Percentiles rank a stretch among this genome's conserved stretches.
Evolutionary conservation across 1,139 yeast genomes (phyloP).

Genomic region (Diutina mesorugosa): DNA sequence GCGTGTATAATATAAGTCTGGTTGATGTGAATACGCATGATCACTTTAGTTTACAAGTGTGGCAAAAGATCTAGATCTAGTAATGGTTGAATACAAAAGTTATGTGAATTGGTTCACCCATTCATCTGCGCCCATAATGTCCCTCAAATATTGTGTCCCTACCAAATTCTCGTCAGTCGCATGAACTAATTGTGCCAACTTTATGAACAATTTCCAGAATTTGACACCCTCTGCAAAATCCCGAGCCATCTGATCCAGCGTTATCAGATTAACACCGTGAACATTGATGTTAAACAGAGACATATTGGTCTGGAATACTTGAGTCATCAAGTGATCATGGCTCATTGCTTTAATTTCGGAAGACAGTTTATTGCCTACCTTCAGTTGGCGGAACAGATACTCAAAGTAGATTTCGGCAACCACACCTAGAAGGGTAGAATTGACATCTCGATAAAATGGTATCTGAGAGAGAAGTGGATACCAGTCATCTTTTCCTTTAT

Average conservation of each 20-base stretch:
- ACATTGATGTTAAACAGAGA: constrained; percentile 30
- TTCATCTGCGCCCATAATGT: constrained; percentile 27
- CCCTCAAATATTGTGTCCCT: constrained; percentile 16
- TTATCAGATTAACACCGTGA: constrained; percentile 28
- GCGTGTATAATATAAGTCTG: too few relatives aligned
- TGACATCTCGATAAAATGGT: constrained; percentile 46
- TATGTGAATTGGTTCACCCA: constrained; percentile 20
- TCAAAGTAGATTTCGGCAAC: constrained; percentile 31
- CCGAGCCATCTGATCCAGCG: constrained; percentile 19
- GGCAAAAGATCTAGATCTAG: too few relatives aligned
- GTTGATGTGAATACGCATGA: too few relatives aligned
- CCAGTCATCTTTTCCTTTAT: constrained; percentile 41
- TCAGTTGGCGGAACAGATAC: constrained; percentile 19
- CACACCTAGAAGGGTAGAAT: constrained; percentile 31
- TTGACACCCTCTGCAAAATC: constrained; percentile 29
- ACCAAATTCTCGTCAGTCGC: constrained; percentile 23
- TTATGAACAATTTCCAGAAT: constrained; percentile 29
- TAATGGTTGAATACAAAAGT: too few relatives aligned
- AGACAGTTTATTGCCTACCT: constrained; percentile 8
- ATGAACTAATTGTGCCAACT: constrained; percentile 22
- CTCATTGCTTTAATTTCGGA: constrained; percentile 14
- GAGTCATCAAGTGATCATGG: constrained; percentile 23
- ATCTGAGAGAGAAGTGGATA: constrained; percentile 35
- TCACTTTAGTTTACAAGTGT: too few relatives aligned
- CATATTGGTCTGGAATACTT: constrained; percentile 26